These are phyloP conservation scores for Ophiostoma australiae DNA, from an alignment of 2,329 filamentous ascomycete species.

Conservation along the genomic window DNA sequence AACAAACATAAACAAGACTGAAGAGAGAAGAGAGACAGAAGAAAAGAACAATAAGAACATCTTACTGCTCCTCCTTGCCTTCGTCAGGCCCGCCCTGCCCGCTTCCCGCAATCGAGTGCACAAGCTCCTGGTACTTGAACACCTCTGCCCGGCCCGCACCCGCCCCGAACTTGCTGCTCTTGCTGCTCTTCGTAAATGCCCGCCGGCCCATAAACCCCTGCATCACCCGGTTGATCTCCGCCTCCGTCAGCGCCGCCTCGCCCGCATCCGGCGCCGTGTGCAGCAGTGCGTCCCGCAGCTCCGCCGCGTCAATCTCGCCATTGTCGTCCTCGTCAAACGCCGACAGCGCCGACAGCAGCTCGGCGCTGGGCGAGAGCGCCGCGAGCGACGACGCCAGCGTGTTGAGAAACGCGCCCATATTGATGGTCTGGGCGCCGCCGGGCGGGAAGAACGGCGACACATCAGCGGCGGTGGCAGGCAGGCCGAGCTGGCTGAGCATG, in stretches of 20 bases:
- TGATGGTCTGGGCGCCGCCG: slow-evolving; percentile 65
- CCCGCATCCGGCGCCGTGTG: slow-evolving; percentile 75
- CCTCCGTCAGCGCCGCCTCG: slow-evolving; percentile 57
- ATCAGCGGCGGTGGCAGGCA: slow-evolving; percentile 65
- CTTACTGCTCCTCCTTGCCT: slow-evolving; percentile 28
- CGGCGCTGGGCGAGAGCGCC: slow-evolving; percentile 68
- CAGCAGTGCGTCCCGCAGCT: slow-evolving; percentile 76
- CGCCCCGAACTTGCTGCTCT: slow-evolving; percentile 49
- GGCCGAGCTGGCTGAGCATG: slow-evolving; percentile 80
- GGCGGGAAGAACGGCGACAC: slow-evolving; percentile 80
- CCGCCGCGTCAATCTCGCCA: slow-evolving; percentile 79
- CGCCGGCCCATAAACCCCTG: slow-evolving; percentile 77
- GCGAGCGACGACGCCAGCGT: slow-evolving; percentile 70
- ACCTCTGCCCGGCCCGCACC: slow-evolving; percentile 72
- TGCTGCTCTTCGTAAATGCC: slow-evolving; percentile 74
- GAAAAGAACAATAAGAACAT: neutral
- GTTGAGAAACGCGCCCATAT: slow-evolving; percentile 80
- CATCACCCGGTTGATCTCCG: slow-evolving; percentile 82
- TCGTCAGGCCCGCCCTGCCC: slow-evolving; percentile 28
- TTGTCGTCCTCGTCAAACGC: slow-evolving; percentile 96
- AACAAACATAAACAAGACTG: neutral
- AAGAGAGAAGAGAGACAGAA: neutral
- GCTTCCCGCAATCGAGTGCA: slow-evolving; percentile 60
- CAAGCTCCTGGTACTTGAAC: slow-evolving; percentile 91
- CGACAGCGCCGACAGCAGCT: slow-evolving; percentile 83